Percentiles rank a stretch among this genome's conserved stretches.
Conservation (phyloP, 2,329 filamentous ascomycete species). For the Lachnellula cervina region DNA sequence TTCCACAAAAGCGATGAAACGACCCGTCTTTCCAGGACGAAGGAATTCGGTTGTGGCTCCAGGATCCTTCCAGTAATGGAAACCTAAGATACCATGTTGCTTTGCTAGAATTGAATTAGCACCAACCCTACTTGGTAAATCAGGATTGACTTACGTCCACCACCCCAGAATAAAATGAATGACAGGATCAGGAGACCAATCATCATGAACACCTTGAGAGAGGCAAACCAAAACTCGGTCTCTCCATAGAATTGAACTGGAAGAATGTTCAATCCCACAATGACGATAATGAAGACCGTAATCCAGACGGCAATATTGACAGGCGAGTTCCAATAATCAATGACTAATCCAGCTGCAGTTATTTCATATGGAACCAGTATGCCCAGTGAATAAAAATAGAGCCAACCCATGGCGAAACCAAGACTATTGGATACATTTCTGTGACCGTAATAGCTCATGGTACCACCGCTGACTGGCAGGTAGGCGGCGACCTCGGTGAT, state of each 20-base stretch:
- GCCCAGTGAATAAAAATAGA: constrained; percentile 34
- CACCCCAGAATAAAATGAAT: constrained; percentile 33
- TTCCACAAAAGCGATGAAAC: constrained; percentile 48
- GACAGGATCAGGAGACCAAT: constrained; percentile 29
- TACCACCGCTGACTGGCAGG: constrained; percentile 48
- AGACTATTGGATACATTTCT: constrained; percentile 41
- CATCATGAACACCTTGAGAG: constrained; percentile 31
- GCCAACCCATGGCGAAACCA: constrained; percentile 42
- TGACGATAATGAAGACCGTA: constrained; percentile 36
- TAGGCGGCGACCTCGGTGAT: constrained; percentile 57
- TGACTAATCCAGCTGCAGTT: constrained; percentile 38
- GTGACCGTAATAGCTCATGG: constrained; percentile 45
- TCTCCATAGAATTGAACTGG: constrained; percentile 55
- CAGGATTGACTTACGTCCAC: constrained; percentile 26
- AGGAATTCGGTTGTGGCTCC: constrained; percentile 41
- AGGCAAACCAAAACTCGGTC: constrained; percentile 49
- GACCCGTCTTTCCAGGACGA: constrained; percentile 38
- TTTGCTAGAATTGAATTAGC: constrained; percentile 11
- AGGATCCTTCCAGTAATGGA: constrained; percentile 45
- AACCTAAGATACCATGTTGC: constrained; percentile 34
- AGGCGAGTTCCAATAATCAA: constrained; percentile 39
- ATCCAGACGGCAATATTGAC: constrained; percentile 40
- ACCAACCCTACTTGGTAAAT: not conserved
- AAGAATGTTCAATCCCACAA: constrained; percentile 36
- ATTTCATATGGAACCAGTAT: constrained; percentile 38